Conservation (phyloP, 73 alveolate genomes). For the Diophrys appendiculata region DNA sequence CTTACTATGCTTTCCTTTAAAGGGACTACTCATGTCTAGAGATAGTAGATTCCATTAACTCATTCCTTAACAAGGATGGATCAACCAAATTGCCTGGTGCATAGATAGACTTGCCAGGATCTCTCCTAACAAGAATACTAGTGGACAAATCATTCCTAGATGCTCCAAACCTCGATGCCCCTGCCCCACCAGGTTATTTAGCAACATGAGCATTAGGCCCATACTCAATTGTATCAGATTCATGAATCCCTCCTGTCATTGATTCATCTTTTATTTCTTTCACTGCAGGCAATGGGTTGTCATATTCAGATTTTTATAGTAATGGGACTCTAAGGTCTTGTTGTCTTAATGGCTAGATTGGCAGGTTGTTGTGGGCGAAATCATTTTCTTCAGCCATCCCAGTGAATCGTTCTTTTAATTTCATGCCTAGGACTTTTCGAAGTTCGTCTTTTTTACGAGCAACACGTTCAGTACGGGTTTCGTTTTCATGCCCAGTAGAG, state of each 20-base stretch:
- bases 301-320: no score
- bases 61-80: not conserved
- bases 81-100: not conserved
- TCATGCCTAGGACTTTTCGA: not conserved
- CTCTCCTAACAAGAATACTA: not conserved
- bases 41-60: not conserved
- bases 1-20: constrained; percentile 19
- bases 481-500: not conserved
- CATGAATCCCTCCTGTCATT: no score
- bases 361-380: no score
- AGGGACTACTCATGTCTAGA: constrained; percentile 14
- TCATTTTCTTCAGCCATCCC: not conserved
- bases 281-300: no score
- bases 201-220: no score
- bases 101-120: not conserved
- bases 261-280: no score
- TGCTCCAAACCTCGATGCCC: not conserved
- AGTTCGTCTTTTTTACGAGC: not conserved
- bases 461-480: not conserved
- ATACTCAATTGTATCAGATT: no score
- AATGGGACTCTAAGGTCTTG: no score
- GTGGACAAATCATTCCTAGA: not conserved
- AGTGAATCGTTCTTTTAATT: not conserved
- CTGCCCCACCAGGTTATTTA: no score
- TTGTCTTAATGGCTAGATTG: no score